phyloP scores from a whole-genome alignment of 176 grass and related monocot genomes.

The Saccharum officinarum region DNA sequence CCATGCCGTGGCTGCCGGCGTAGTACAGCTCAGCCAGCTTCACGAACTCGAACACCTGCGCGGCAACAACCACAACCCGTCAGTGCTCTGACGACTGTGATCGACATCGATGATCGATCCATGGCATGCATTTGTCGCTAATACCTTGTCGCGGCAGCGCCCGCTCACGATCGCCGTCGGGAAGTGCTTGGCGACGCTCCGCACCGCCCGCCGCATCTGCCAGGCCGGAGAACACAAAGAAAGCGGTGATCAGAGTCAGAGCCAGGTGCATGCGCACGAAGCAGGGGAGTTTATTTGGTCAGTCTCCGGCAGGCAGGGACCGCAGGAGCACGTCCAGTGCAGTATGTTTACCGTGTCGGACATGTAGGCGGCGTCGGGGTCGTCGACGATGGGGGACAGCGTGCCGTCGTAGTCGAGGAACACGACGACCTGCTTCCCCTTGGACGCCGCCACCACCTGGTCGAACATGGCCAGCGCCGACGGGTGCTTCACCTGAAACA shows the following conservation, averaged over 20 bases:
- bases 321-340: no score
- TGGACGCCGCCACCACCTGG: slow-evolving; percentile 62
- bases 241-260: background rate
- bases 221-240: background rate
- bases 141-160: slow-evolving; percentile 79
- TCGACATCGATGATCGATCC: background rate
- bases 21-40: slow-evolving; percentile 89
- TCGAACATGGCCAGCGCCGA: slow-evolving; percentile 75
- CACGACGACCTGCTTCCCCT: slow-evolving; percentile 78
- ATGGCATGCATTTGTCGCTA: no score
- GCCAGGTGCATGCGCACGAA: no score
- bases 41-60: slow-evolving; percentile 85
- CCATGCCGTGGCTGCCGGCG: slow-evolving; percentile 96
- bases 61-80: background rate
- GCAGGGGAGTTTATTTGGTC: no score
- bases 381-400: slow-evolving; percentile 87
- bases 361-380: slow-evolving; percentile 92
- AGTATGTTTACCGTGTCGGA: slow-evolving; percentile 48
- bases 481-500: slow-evolving; percentile 60
- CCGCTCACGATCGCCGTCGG: slow-evolving; percentile 91
- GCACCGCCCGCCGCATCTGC: slow-evolving; percentile 80
- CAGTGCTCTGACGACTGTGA: background rate
- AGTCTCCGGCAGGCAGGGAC: no score
- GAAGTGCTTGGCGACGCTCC: slow-evolving; percentile 71
- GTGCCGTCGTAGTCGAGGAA: slow-evolving; percentile 96